Conservation (phyloP, 306 rosid species). For the Vigna trinervia region DNA sequence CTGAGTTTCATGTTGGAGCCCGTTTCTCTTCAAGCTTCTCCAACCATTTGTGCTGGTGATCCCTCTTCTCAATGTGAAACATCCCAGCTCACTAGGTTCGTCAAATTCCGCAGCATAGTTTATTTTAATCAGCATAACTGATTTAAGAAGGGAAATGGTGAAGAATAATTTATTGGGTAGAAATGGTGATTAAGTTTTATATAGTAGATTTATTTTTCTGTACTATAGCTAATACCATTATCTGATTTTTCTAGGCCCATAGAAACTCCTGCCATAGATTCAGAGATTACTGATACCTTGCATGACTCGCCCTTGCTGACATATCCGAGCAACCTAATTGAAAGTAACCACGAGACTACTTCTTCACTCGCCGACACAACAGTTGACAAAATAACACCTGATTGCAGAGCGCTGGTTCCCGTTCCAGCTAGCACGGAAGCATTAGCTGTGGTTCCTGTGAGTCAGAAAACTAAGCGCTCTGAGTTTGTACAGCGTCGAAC, state of each 20-base stretch:
- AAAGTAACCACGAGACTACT: constrained; percentile 56
- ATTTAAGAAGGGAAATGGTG: constrained; percentile 10
- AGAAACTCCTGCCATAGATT: constrained; percentile 58
- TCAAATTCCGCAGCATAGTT: constrained; percentile 31
- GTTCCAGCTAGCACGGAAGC: constrained; percentile 68
- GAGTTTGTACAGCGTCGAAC: constrained; percentile 91
- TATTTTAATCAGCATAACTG: constrained; percentile 14
- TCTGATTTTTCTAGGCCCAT: constrained; percentile 61
- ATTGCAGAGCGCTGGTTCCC: constrained; percentile 73
- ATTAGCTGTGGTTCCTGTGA: constrained; percentile 75
- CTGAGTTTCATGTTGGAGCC: constrained; percentile 87
- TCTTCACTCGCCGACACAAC: constrained; percentile 60
- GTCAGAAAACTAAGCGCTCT: constrained; percentile 68
- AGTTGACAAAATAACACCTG: constrained; percentile 56
- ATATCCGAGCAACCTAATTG: constrained; percentile 52
- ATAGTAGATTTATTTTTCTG: not conserved
- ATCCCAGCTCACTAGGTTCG: constrained; percentile 62
- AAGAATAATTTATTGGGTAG: constrained; percentile 1
- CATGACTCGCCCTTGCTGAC: constrained; percentile 58
- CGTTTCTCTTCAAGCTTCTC: constrained; percentile 53
- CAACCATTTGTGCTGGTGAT: constrained; percentile 54
- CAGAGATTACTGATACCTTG: constrained; percentile 55
- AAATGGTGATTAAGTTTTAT: constrained; percentile 17
- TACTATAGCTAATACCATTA: constrained; percentile 32
- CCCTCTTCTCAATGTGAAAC: constrained; percentile 64